Evolutionary conservation across 441 rosid species (phyloP).

Genomic region (Erodium moschatum): DNA sequence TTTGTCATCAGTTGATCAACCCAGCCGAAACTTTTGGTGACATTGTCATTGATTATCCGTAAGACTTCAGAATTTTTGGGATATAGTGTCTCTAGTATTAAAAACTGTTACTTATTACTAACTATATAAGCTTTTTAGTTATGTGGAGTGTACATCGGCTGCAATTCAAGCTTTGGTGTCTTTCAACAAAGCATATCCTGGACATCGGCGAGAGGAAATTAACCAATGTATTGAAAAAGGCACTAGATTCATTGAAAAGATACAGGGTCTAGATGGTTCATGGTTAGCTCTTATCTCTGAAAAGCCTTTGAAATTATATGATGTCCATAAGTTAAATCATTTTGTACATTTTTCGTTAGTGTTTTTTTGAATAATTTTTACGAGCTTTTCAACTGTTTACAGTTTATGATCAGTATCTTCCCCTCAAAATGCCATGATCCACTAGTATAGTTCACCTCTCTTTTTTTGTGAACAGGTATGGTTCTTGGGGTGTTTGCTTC

Average conservation of each 20-base stretch:
- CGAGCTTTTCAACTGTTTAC: background rate
- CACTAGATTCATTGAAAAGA: constrained; percentile 18
- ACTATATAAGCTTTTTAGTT: constrained; percentile 9
- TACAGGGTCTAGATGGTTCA: constrained; percentile 23
- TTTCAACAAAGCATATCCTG: constrained; percentile 23
- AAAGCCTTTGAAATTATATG: background rate
- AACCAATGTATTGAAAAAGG: constrained; percentile 19
- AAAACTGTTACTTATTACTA: background rate
- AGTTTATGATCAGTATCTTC: background rate
- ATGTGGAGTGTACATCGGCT: constrained; percentile 25
- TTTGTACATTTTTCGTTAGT: too few relatives aligned
- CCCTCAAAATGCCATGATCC: background rate
- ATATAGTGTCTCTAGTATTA: background rate
- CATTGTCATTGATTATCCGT: constrained; percentile 27
- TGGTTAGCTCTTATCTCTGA: constrained; percentile 13
- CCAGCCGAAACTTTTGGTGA: constrained; percentile 27
- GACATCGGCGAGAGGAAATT: constrained; percentile 21
- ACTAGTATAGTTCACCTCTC: background rate
- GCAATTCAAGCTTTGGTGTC: constrained; percentile 24
- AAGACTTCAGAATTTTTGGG: constrained; percentile 7
- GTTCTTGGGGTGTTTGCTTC: constrained; percentile 14
- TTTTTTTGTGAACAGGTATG: constrained; percentile 9
- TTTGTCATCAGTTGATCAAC: constrained; percentile 20
- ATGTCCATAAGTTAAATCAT: background rate
- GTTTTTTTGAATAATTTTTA: too few relatives aligned